phyloP scores from a whole-genome alignment of 768 basidiomycete species.

The Tremella yokohamensis region DNA sequence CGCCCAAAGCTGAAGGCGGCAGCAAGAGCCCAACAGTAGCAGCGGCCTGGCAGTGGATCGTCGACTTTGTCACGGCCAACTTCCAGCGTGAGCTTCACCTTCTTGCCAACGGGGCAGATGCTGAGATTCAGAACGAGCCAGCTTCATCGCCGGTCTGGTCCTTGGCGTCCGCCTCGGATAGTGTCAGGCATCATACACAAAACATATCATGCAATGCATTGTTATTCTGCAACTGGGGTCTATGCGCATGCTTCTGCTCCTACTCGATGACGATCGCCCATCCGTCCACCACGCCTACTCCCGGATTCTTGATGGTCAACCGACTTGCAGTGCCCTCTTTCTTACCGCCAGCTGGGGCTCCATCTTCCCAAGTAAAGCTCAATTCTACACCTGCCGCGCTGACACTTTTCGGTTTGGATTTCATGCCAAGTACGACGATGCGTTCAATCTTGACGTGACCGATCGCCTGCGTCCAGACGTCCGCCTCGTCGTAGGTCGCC shows the following conservation, averaged over 20 bases:
- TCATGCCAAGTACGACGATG: constrained; percentile 72
- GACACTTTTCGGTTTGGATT: constrained; percentile 62
- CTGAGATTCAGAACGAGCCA: constrained; percentile 58
- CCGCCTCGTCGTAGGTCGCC: constrained; percentile 45
- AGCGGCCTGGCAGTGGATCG: constrained; percentile 60
- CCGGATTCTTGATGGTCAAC: constrained; percentile 60
- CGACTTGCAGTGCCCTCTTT: constrained; percentile 66
- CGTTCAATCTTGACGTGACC: constrained; percentile 73
- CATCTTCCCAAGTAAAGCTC: constrained; percentile 66
- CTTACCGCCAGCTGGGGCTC: constrained; percentile 59
- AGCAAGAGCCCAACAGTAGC: constrained; percentile 59
- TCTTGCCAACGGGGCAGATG: neutral
- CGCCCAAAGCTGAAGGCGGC: constrained; percentile 59
- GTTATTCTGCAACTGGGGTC: neutral
- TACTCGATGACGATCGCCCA: constrained; percentile 51
- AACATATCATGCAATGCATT: constrained; percentile 6
- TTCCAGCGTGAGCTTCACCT: constrained; percentile 63
- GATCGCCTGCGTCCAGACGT: constrained; percentile 67
- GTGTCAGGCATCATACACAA: neutral
- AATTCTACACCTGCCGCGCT: constrained; percentile 57
- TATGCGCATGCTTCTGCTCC: neutral
- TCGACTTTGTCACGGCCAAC: constrained; percentile 81
- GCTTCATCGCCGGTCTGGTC: constrained; percentile 76
- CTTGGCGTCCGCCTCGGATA: constrained; percentile 78
- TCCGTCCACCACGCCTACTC: constrained; percentile 45